These are phyloP conservation scores for Myochromella boudieri DNA, from an alignment of 768 basidiomycete genomes.

Conservation along the genomic window DNA sequence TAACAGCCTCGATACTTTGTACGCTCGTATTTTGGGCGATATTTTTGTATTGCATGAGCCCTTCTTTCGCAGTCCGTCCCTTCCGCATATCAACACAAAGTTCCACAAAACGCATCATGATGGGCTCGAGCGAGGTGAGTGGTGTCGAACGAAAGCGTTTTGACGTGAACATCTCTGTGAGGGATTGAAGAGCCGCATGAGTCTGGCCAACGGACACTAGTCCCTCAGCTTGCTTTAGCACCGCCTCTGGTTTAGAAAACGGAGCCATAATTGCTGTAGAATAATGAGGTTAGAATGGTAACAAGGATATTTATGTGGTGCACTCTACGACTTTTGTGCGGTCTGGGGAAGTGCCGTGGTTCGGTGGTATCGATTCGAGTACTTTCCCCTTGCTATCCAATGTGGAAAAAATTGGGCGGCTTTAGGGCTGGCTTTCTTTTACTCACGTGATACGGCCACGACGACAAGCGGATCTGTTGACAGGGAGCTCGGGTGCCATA, in stretches of 20 bases:
- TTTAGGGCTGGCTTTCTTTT: constrained; percentile 15
- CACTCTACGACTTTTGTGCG: no score
- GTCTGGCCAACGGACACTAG: constrained; percentile 91
- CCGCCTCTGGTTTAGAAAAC: constrained; percentile 87
- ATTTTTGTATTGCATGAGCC: constrained; percentile 97
- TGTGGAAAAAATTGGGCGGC: constrained; percentile 17
- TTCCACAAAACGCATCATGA: constrained; percentile 93
- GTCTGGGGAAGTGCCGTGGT: no score
- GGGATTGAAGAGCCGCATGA: constrained; percentile 84
- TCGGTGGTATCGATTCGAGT: constrained; percentile 10
- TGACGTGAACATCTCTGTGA: constrained; percentile 89
- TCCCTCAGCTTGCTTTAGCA: constrained; percentile 91
- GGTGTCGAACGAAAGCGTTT: constrained; percentile 95
- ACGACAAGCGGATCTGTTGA: no score
- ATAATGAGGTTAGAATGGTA: no score
- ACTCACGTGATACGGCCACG: no score
- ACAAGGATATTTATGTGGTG: no score
- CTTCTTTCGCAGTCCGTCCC: constrained; percentile 91
- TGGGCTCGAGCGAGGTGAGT: constrained; percentile 86
- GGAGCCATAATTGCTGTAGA: no score
- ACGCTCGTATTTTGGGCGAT: constrained; percentile 94
- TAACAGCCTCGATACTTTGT: constrained; percentile 87
- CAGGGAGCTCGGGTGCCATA: no score
- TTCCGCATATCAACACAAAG: constrained; percentile 95
- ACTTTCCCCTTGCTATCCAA: constrained; percentile 4